Percentiles rank a stretch among this genome's conserved stretches.
phyloP scores from a whole-genome alignment of 73 alveolate species.

The Diophrys sp. region DNA sequence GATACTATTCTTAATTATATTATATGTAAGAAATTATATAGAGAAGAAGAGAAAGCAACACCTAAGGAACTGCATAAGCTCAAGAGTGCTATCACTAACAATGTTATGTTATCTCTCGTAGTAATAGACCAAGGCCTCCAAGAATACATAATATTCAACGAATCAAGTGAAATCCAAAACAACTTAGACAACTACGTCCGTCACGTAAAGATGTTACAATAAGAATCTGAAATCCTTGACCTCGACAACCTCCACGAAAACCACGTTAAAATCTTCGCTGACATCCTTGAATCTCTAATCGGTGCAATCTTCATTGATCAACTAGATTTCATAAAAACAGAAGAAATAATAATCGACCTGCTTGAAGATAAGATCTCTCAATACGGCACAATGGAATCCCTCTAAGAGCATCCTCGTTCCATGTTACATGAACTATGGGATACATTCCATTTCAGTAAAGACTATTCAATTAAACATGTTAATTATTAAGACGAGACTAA shows the following conservation, averaged over 20 bases:
- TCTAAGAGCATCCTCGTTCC: conserved; percentile 31
- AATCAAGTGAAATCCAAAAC: not conserved
- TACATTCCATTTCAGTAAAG: conserved; percentile 12
- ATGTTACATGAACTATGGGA: conserved; percentile 32
- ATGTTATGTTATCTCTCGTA: conserved; percentile 31
- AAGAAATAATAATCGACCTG: conserved; percentile 9
- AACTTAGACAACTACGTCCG: not conserved
- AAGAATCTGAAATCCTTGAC: conserved; percentile 1
- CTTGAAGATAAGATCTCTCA: conserved; percentile 6
- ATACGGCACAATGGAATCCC: conserved; percentile 1
- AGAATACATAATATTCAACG: conserved; percentile 15
- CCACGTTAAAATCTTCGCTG: conserved; percentile 38
- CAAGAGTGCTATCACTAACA: conserved; percentile 24
- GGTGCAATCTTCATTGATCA: conserved; percentile 54
- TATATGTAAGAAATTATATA: conserved; percentile 4
- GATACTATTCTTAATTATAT: conserved; percentile 76
- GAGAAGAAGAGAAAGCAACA: not conserved
- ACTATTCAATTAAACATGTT: conserved; percentile 4
- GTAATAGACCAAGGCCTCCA: conserved; percentile 21
- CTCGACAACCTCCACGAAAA: conserved; percentile 22
- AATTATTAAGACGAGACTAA: not conserved
- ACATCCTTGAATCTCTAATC: conserved; percentile 29
- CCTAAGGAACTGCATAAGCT: conserved; percentile 34
- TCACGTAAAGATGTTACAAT: not conserved
- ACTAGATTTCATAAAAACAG: conserved; percentile 11